Percentiles rank a stretch among this genome's conserved stretches.
Evolutionary conservation across 23 red algal species (phyloP).

Genomic region (Gracilaria gracilis): DNA sequence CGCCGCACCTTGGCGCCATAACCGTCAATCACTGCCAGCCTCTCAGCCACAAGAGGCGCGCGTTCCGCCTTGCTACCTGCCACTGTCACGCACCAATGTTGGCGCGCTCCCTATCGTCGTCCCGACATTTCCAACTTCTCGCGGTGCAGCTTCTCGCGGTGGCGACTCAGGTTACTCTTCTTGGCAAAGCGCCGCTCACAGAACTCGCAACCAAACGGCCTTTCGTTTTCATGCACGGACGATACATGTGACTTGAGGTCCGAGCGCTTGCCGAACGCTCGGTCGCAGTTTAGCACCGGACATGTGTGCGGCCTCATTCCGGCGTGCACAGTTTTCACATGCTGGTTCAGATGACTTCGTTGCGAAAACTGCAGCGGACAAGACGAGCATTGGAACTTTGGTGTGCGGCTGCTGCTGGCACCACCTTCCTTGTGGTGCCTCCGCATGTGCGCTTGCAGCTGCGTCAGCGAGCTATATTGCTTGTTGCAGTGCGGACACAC

Average conservation of each 20-base stretch:
- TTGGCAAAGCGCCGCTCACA: conserved; percentile 58
- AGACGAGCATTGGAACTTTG: conserved; percentile 16
- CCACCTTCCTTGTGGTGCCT: conserved; percentile 11
- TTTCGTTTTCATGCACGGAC: conserved; percentile 48
- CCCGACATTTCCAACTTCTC: conserved; percentile 24
- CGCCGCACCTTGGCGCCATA: too few relatives aligned
- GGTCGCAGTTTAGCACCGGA: conserved; percentile 14
- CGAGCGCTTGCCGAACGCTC: conserved; percentile 66
- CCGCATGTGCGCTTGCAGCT: conserved; percentile 2
- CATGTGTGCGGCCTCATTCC: conserved; percentile 48
- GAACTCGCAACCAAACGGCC: conserved; percentile 42
- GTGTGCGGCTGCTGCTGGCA: background rate
- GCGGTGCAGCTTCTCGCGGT: conserved; percentile 56
- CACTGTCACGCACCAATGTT: background rate
- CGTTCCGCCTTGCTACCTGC: too few relatives aligned
- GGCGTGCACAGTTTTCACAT: conserved; percentile 51
- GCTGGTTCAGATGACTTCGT: conserved; percentile 61
- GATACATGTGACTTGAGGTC: conserved; percentile 56
- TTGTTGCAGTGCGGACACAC: conserved; percentile 13
- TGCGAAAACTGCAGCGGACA: conserved; percentile 57
- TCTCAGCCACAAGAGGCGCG: too few relatives aligned
- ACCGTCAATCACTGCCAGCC: too few relatives aligned
- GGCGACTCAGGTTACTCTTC: conserved; percentile 58
- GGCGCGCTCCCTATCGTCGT: background rate
- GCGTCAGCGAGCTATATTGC: conserved; percentile 8